These are phyloP conservation scores for Fusarium mangiferae DNA, from an alignment of 2,329 filamentous ascomycete genomes.

Conservation along the genomic window DNA sequence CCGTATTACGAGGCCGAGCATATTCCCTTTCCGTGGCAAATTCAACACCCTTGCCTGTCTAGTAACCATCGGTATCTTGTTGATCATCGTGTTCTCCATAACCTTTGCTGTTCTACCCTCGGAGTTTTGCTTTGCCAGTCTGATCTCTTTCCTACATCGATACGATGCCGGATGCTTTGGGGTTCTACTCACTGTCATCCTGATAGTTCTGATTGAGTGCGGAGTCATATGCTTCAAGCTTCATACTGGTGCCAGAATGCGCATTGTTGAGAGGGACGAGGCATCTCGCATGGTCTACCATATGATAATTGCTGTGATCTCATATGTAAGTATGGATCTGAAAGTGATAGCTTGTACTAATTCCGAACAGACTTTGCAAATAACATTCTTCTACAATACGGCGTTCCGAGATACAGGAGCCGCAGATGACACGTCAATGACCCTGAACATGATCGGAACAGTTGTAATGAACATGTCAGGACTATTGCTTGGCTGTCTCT, in stretches of 20 bases:
- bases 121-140: conserved; percentile 72
- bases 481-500: conserved; percentile 71
- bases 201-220: conserved; percentile 61
- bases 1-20: conserved; percentile 63
- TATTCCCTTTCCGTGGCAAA: conserved; percentile 68
- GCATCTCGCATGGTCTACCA: conserved; percentile 79
- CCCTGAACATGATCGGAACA: conserved; percentile 70
- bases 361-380: conserved; percentile 62
- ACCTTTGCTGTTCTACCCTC: conserved; percentile 65
- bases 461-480: conserved; percentile 75
- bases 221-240: conserved; percentile 67
- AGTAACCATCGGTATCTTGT: conserved; percentile 59
- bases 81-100: conserved; percentile 67
- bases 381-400: conserved; percentile 72
- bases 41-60: conserved; percentile 70
- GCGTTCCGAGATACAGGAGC: conserved; percentile 55
- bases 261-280: conserved; percentile 67
- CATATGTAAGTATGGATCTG: conserved; percentile 59
- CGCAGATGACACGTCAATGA: conserved; percentile 55
- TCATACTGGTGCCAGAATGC: conserved; percentile 63
- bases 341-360: conserved; percentile 43
- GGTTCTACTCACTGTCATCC: conserved; percentile 62
- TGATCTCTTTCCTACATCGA: conserved; percentile 73
- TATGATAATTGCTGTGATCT: conserved; percentile 65
- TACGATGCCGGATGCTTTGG: conserved; percentile 69